These are phyloP conservation scores for Xerocomellus dryophilus DNA, from an alignment of 768 basidiomycete genomes.

Conservation along the genomic window DNA sequence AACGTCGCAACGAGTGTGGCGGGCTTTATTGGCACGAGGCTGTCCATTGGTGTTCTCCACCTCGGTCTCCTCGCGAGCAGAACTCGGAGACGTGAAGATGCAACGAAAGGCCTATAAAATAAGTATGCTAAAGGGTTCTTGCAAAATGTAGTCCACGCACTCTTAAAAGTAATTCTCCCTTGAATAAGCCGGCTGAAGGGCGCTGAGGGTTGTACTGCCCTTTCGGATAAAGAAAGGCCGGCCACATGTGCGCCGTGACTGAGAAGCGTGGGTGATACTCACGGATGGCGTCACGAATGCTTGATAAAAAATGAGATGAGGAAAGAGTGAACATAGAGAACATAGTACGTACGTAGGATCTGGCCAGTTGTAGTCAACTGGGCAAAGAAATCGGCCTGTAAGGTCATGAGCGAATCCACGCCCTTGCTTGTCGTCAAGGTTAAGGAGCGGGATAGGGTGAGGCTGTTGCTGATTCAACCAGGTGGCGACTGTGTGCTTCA, in stretches of 20 bases:
- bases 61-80: neutral
- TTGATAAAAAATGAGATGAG: neutral
- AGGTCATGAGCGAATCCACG: conserved; percentile 7
- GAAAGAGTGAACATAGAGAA: neutral
- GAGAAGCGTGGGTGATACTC: neutral
- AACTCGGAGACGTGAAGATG: conserved; percentile 4
- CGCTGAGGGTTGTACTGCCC: neutral
- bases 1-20: conserved; percentile 4
- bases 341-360: neutral
- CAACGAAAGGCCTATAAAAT: conserved; percentile 18
- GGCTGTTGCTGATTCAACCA: conserved; percentile 11
- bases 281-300: neutral
- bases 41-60: no score
- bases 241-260: conserved; percentile 8
- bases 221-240: conserved; percentile 1
- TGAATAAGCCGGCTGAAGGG: conserved; percentile 1
- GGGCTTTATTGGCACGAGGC: no score
- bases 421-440: neutral
- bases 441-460: neutral
- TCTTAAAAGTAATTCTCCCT: neutral
- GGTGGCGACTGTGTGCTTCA: neutral
- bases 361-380: conserved; percentile 15
- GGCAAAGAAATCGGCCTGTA: conserved; percentile 11
- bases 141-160: neutral
- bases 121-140: neutral